Evolutionary conservation across 2,329 filamentous ascomycete genomes (phyloP).

Genomic region (Cordyceps tenuipes): DNA sequence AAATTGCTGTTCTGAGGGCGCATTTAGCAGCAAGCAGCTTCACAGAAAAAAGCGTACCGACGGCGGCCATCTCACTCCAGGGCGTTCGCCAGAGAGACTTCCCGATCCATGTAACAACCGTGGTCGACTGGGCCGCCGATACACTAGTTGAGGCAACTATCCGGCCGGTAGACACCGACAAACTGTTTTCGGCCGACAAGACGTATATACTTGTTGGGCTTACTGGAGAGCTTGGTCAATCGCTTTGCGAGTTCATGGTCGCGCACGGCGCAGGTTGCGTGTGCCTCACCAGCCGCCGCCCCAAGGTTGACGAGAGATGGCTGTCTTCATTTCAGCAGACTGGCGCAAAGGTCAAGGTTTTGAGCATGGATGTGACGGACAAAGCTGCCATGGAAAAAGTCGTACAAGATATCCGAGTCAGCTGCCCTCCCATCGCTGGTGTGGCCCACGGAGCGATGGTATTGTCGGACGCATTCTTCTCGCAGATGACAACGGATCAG

Average conservation of each 20-base stretch:
- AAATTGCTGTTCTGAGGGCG: no score
- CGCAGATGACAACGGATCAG: not conserved
- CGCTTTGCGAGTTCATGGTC: constrained; percentile 33
- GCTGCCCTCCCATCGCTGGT: constrained; percentile 28
- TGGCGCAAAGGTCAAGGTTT: not conserved
- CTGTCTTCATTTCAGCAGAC: not conserved
- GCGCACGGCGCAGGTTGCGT: constrained; percentile 28
- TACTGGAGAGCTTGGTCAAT: constrained; percentile 27
- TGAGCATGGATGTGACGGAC: not conserved
- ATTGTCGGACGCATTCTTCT: not conserved
- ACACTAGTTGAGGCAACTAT: constrained; percentile 1
- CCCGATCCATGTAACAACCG: not conserved
- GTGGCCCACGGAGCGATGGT: constrained; percentile 38
- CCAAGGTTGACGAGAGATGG: not conserved
- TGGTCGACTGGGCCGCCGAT: not conserved
- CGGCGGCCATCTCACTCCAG: no score
- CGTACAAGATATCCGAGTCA: no score
- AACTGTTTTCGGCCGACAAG: constrained; percentile 18
- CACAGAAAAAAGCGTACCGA: no score
- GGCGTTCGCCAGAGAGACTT: not conserved
- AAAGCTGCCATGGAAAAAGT: no score
- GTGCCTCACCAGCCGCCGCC: constrained; percentile 26
- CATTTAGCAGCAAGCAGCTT: no score
- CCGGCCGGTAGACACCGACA: not conserved
- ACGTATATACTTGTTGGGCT: constrained; percentile 28